Base-by-base conservation (phyloP, 192 early-diverging fungal genomes). In the Helicostylum pulchrum region DNA sequence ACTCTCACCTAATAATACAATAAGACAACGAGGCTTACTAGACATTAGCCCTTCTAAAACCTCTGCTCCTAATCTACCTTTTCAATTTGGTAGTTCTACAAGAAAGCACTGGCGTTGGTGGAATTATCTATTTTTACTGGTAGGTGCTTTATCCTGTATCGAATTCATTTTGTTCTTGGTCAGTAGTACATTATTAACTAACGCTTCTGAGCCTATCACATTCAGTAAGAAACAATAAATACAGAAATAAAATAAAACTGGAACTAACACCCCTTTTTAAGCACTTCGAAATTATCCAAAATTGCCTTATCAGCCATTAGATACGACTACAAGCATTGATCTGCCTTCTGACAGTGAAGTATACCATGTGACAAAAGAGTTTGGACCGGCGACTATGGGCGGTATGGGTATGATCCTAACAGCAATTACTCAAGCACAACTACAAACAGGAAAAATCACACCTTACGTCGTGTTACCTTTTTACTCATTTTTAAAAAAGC, bases 321-420 rank as follows among this genome's bases (percentile, higher is more conserved):
- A 77, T 53, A 62, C 72, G 7, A 48, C 51, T n/a, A 30, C 57
- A 8, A 45, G 36, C 3, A 23, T 53, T 32, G 52, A 43, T 7
- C 66, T 66, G 39, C 60, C 59, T 15, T 64, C 70, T 60, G 68
- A 58, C 34, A 78, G 73, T 12, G 68, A 71, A 23, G 76, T 85
- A 10, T 85, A 80, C 36, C 83, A 85, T 57, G 65, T 85, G 47
- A 80, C 80, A n/a, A 84, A 80, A 57, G 83, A 84, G 51, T 84
- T 82, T 62, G 80, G 80, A 10, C 68, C 72, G 0, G 80, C 83
- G 3, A 67, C 80, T 6, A 82, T 82, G 80, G 78, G 80, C 51
- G 83, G 77, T 1, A 68, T 84, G 52, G 83, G 83, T 9, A 76
- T 77, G 68, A 72, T 84, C 2, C 68, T 82, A 42, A 84, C 83